Conservation (phyloP, 2,329 filamentous ascomycete species). For the Verticillium albo-atrum region DNA sequence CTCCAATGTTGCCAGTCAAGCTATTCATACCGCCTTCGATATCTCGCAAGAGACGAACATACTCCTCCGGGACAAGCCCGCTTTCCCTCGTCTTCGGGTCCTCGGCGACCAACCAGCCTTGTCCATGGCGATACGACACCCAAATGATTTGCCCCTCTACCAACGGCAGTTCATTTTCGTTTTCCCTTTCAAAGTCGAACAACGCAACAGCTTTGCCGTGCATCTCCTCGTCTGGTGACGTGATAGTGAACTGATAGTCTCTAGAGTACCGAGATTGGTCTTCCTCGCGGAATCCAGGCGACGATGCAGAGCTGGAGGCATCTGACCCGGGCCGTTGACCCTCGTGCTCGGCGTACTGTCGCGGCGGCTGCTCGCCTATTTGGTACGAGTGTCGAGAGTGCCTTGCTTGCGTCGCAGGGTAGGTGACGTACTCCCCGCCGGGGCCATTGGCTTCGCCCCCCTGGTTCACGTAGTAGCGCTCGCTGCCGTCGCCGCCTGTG, state of each 20-base stretch:
- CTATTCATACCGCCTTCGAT: slow-evolving; percentile 87
- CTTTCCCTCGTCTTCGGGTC: slow-evolving; percentile 93
- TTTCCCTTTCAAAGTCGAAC: slow-evolving; percentile 92
- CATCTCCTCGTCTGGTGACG: slow-evolving; percentile 94
- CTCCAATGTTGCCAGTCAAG: slow-evolving; percentile 56
- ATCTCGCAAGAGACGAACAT: slow-evolving; percentile 85
- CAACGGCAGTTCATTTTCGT: slow-evolving; percentile 91
- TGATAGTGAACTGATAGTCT: slow-evolving; percentile 93
- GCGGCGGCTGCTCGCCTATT: slow-evolving; percentile 38
- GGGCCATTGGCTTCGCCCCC: slow-evolving; percentile 68
- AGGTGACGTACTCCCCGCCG: slow-evolving; percentile 77
- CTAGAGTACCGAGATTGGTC: slow-evolving; percentile 80
- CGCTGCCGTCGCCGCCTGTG: slow-evolving; percentile 64
- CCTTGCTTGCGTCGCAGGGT: slow-evolving; percentile 60
- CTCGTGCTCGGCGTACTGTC: slow-evolving; percentile 41
- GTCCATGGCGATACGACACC: slow-evolving; percentile 92
- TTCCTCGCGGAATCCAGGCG: slow-evolving; percentile 52
- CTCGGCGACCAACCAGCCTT: slow-evolving; percentile 96
- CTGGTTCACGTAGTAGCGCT: slow-evolving; percentile 71
- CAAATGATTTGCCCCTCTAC: slow-evolving; percentile 94
- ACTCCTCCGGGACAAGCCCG: slow-evolving; percentile 92
- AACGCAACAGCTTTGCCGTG: slow-evolving; percentile 93
- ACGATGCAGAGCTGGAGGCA: slow-evolving; percentile 54
- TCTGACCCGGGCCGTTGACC: slow-evolving; percentile 53
- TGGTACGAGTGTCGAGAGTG: slow-evolving; percentile 49